Evolutionary conservation across 23 red algal species (phyloP), one percentile per base, ranked within the genome.

Genomic region (Gracilaria vermiculophylla): DNA sequence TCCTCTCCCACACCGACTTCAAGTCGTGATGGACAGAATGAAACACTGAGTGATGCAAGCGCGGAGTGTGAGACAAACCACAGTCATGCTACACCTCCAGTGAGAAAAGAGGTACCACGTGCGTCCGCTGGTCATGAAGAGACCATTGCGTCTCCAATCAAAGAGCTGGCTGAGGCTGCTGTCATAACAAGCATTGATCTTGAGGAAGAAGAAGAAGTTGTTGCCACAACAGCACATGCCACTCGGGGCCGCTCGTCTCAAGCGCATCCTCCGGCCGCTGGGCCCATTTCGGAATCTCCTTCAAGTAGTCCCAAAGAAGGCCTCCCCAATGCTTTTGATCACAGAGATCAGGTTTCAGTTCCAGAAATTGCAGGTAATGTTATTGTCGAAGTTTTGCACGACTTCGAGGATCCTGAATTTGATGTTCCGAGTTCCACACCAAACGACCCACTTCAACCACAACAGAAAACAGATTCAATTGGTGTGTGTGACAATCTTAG

Each of bases 211-310:
- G 67, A 73, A 47, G 64, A 70, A 70, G 42, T 70, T 47, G 42
- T 73, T 47, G 67, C 67, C 42, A 73, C 39, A 24, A 73, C 67
- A 28, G 67, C 67, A 1, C 67, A 73, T 73, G 67, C 67, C 3
- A 48, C 39, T 3, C 32, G 19, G 15, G 28, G 7, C 35, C 67
- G 67, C 20, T 73, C 67, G 19, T 47, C 67, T 1, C 23, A 25
- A 28, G 20, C 36, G 20, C 67, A 2, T 47, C 29, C 39, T 70
- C 16, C 34, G 16, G 13, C 19, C n/a, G n/a, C 39, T 44, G 34
- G 39, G 35, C 37, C 4, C 23, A 32, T 73, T 17, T 28, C 17
- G 2, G 40, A 5, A 15, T 25, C 67, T 29, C 23, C 58, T 64
- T 28, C 28, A 14, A 64, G 35, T 0, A 36, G 7, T 32, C 13